These are phyloP conservation scores for Venturia oleaginea DNA, from an alignment of 2,329 filamentous ascomycete species.

Conservation along the genomic window DNA sequence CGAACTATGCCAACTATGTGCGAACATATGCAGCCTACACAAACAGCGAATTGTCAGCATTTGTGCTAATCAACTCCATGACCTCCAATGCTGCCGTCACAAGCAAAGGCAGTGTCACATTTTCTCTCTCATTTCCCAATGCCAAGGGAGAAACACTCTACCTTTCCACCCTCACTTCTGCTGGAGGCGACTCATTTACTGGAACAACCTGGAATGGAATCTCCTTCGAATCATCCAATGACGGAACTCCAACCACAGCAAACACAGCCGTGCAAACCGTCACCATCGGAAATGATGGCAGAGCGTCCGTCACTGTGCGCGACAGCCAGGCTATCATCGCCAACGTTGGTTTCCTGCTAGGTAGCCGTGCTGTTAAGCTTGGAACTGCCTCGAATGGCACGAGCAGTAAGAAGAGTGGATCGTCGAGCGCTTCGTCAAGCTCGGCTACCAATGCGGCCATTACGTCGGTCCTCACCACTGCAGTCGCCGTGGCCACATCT, in stretches of 20 bases:
- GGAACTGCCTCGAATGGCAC: neutral
- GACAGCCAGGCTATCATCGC: conserved; percentile 40
- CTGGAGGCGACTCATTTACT: conserved; percentile 34
- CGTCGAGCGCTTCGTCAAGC: neutral
- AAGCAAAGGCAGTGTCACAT: conserved; percentile 31
- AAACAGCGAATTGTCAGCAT: conserved; percentile 30
- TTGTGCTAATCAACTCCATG: conserved; percentile 40
- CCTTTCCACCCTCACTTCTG: conserved; percentile 39
- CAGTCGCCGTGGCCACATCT: neutral
- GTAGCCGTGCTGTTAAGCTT: conserved; percentile 15
- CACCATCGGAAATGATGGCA: conserved; percentile 25
- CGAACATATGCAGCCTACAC: conserved; percentile 39
- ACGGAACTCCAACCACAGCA: conserved; percentile 32
- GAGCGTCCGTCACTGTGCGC: conserved; percentile 26
- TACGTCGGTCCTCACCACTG: neutral
- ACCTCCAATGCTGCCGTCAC: conserved; percentile 32
- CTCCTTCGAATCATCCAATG: conserved; percentile 33
- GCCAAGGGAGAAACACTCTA: conserved; percentile 35
- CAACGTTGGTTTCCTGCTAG: conserved; percentile 33
- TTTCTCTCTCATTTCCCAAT: conserved; percentile 33
- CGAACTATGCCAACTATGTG: conserved; percentile 32
- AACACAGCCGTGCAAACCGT: conserved; percentile 24
- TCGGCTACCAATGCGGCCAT: neutral
- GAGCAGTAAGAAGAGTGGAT: conserved; percentile 2
- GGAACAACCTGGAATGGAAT: conserved; percentile 41